Evolutionary conservation across 495 filamentous ascomycete genomes (phyloP).

Genomic region (Tetracladium marchalianum): DNA sequence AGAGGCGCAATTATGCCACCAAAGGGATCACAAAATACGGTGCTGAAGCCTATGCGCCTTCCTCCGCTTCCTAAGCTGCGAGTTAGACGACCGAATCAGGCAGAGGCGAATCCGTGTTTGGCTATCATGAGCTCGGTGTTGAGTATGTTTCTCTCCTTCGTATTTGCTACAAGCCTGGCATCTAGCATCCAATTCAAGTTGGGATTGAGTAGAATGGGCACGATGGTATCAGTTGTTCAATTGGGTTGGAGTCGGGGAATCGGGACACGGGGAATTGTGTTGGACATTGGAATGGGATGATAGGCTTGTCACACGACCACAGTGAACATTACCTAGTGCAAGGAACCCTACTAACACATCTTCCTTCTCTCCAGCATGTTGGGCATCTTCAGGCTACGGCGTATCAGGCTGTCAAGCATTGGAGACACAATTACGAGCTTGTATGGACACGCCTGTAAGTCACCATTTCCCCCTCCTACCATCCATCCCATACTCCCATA

Average conservation of each 20-base stretch:
- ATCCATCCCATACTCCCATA: too few relatives aligned
- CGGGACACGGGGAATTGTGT: too few relatives aligned
- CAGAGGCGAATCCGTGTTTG: slow-evolving; percentile 69
- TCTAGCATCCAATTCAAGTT: too few relatives aligned
- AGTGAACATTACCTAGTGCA: not conserved
- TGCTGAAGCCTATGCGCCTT: slow-evolving; percentile 56
- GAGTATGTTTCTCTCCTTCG: slow-evolving; percentile 44
- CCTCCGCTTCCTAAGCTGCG: slow-evolving; percentile 79
- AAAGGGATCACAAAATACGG: slow-evolving; percentile 13
- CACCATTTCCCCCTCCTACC: not conserved
- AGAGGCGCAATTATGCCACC: slow-evolving; percentile 11
- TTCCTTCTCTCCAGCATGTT: slow-evolving; percentile 56
- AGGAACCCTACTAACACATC: not conserved
- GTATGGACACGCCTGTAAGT: slow-evolving; percentile 81
- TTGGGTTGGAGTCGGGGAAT: too few relatives aligned
- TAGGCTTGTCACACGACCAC: too few relatives aligned
- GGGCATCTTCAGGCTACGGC: slow-evolving; percentile 78
- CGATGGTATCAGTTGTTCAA: too few relatives aligned
- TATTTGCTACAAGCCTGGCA: not conserved
- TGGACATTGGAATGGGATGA: too few relatives aligned
- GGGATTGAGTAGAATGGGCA: too few relatives aligned
- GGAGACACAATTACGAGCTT: slow-evolving; percentile 73
- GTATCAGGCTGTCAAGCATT: slow-evolving; percentile 66
- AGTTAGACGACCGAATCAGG: slow-evolving; percentile 69
- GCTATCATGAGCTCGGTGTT: slow-evolving; percentile 83